Evolutionary conservation across 495 filamentous ascomycete species (phyloP).

Genomic region (Chaetomium cochliodes): DNA sequence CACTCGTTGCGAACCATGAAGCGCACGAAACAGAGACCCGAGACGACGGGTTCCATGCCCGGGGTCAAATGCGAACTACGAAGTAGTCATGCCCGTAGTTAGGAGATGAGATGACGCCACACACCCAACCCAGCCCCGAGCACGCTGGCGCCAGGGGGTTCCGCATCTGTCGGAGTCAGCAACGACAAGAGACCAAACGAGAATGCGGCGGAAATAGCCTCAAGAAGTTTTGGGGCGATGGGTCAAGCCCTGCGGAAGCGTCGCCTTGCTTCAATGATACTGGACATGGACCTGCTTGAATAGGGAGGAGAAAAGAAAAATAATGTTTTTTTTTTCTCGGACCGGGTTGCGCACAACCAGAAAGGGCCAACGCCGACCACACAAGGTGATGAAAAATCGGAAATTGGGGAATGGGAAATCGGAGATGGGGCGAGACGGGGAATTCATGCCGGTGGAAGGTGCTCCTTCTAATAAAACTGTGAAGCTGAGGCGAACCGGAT

Average conservation of each 20-base stretch:
- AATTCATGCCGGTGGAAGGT: neutral
- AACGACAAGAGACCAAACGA: too few species aligned
- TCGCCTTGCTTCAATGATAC: neutral
- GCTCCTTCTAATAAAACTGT: neutral
- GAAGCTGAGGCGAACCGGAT: neutral
- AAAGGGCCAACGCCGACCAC: too few species aligned
- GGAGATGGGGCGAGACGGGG: neutral
- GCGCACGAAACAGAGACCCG: neutral
- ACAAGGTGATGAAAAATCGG: neutral
- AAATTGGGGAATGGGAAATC: neutral
- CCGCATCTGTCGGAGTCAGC: too few species aligned
- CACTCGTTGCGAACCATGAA: neutral
- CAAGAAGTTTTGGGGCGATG: neutral
- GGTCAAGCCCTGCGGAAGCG: neutral
- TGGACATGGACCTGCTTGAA: neutral
- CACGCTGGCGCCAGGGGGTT: too few species aligned
- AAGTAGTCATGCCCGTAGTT: neutral
- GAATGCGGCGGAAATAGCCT: too few species aligned
- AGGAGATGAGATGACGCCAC: neutral
- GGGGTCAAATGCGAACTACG: neutral
- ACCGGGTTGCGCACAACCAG: too few species aligned
- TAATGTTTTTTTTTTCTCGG: too few species aligned
- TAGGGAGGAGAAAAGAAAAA: too few species aligned
- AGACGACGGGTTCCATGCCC: neutral
- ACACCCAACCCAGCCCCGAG: neutral